phyloP scores from a whole-genome alignment of 2,329 filamentous ascomycete species.

The Tolypocladium endophyticum region DNA sequence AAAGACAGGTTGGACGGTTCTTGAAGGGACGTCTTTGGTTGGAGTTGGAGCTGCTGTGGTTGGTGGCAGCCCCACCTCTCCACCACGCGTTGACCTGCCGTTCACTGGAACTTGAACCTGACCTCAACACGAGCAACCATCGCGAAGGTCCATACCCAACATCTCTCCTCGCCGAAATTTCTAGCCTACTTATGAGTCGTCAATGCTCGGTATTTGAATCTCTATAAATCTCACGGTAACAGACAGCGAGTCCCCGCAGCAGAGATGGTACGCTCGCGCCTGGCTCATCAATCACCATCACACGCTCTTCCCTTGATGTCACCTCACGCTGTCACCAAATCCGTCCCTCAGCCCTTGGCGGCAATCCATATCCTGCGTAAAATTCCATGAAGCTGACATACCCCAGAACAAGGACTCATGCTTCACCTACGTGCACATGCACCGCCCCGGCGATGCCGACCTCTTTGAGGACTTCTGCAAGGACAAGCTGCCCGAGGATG shows the following conservation, averaged over 20 bases:
- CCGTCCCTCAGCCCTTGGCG: background rate
- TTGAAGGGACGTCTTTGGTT: background rate
- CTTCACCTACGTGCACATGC: slow-evolving; percentile 69
- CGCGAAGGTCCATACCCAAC: background rate
- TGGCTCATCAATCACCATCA: background rate
- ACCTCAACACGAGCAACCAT: background rate
- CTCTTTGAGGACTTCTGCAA: slow-evolving; percentile 69
- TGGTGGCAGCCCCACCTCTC: background rate
- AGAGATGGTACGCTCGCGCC: background rate
- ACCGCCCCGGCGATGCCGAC: slow-evolving; percentile 60
- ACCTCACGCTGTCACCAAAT: background rate
- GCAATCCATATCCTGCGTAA: background rate
- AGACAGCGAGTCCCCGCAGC: background rate
- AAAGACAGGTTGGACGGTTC: no score
- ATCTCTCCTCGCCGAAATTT: background rate
- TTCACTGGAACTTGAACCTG: background rate
- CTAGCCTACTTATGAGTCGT: background rate
- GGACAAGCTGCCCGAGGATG: slow-evolving; percentile 61
- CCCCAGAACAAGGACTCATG: slow-evolving; percentile 60
- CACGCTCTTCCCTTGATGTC: background rate
- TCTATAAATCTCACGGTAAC: background rate
- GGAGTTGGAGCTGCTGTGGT: no score
- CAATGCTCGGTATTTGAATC: no score
- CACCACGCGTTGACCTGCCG: background rate
- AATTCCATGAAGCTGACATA: background rate